A percentile compares a stretch with the other conserved stretches of the same genome.
phyloP scores from a whole-genome alignment of 1,284 basidiomycete species.

The Pisolithus thermaeus region DNA sequence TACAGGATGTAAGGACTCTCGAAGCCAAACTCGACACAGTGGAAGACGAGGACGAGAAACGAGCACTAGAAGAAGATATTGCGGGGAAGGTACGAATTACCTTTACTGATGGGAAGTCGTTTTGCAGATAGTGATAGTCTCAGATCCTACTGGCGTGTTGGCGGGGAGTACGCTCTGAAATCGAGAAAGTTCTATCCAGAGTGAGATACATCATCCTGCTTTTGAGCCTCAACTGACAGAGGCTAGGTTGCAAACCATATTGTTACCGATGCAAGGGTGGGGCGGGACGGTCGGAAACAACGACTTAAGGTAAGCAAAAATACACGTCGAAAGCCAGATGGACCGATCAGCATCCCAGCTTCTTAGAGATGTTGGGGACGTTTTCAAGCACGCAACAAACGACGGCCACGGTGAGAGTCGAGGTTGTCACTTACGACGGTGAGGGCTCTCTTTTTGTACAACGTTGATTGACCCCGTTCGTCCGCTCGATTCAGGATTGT shows the following conservation, averaged over 20 bases:
- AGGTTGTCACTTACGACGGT: neutral
- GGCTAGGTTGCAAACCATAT: neutral
- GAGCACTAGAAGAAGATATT: neutral
- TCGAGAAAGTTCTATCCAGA: neutral
- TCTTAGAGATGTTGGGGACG: neutral
- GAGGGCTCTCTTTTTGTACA: neutral
- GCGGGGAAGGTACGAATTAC: neutral
- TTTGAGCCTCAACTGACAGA: neutral
- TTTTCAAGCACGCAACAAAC: neutral
- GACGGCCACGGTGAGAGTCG: neutral
- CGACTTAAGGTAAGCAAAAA: neutral
- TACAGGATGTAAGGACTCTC: neutral
- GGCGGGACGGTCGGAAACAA: neutral
- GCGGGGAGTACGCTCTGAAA: neutral
- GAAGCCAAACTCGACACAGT: neutral
- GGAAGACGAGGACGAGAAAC: neutral
- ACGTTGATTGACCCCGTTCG: too few relatives aligned
- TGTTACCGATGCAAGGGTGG: neutral
- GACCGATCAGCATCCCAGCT: neutral
- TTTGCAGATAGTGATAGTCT: neutral
- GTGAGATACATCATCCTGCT: neutral
- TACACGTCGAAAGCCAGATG: neutral
- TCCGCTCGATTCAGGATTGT: neutral
- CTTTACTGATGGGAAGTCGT: neutral
- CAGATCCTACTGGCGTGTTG: neutral